Evolutionary conservation across 805 yeast genomes (phyloP).

Genomic region (Metschnikowia gruessii): DNA sequence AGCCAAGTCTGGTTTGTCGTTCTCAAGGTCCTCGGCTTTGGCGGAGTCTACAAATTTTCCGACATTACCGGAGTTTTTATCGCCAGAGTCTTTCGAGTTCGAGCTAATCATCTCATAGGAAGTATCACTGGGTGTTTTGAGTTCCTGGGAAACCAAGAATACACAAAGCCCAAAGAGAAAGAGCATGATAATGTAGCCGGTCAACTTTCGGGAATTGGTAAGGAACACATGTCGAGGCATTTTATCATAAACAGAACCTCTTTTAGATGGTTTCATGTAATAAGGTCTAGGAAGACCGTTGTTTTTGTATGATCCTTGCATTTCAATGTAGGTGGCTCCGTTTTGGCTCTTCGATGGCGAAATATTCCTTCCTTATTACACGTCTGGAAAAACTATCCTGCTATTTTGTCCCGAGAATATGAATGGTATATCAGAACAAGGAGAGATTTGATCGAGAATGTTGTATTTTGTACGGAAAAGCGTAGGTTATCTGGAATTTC

Average conservation of each 20-base stretch:
- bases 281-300: conserved; percentile 46
- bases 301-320: conserved; percentile 45
- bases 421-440: too few relatives aligned
- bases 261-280: conserved; percentile 43
- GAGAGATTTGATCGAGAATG: too few relatives aligned
- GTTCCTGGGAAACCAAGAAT: conserved; percentile 37
- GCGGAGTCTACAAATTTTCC: conserved; percentile 28
- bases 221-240: conserved; percentile 32
- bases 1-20: conserved; percentile 36
- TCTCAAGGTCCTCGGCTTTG: conserved; percentile 33
- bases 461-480: too few relatives aligned
- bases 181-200: conserved; percentile 39
- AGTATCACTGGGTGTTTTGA: conserved; percentile 29
- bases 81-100: conserved; percentile 5
- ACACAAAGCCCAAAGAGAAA: conserved; percentile 32
- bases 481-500: background rate
- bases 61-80: conserved; percentile 26
- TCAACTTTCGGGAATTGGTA: conserved; percentile 36
- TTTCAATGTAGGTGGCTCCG: conserved; percentile 7
- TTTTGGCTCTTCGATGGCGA: too few relatives aligned
- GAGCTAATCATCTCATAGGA: conserved; percentile 27
- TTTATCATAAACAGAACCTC: conserved; percentile 35
- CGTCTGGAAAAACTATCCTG: too few relatives aligned
- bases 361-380: too few relatives aligned
- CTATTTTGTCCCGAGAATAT: too few relatives aligned